A percentile compares a stretch with the other conserved stretches of the same genome.
phyloP scores from a whole-genome alignment of 306 rosid genomes.

The Lathyrus tuberosus region DNA sequence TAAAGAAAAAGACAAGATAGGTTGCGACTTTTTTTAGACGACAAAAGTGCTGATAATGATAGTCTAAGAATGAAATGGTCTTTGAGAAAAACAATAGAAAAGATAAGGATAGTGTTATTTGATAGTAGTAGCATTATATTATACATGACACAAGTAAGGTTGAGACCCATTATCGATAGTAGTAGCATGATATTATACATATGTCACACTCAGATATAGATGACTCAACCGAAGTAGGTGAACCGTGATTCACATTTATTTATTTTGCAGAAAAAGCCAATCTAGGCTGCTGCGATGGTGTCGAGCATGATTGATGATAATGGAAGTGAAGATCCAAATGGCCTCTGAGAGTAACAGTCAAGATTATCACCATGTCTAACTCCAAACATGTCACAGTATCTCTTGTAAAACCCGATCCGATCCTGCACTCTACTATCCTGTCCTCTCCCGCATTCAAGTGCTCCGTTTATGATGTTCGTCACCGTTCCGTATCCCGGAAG shows the following conservation, averaged over 20 bases:
- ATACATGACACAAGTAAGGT: no score
- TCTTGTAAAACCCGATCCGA: conserved; percentile 58
- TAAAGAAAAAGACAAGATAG: no score
- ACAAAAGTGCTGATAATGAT: no score
- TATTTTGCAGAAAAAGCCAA: background rate
- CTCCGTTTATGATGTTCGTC: conserved; percentile 64
- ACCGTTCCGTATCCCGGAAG: conserved; percentile 54
- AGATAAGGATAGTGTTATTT: no score
- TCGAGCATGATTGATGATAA: background rate
- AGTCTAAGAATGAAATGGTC: no score
- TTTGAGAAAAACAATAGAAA: no score
- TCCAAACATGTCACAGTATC: conserved; percentile 39
- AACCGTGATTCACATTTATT: background rate
- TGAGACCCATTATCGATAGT: no score
- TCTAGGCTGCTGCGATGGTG: background rate
- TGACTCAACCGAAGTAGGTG: background rate
- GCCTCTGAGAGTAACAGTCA: conserved; percentile 33
- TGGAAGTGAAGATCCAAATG: background rate
- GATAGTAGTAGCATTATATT: no score
- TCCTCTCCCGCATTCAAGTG: conserved; percentile 54
- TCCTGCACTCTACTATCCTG: conserved; percentile 34
- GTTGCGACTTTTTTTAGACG: no score
- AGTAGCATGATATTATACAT: no score
- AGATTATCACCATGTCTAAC: conserved; percentile 29
- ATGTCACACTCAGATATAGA: no score